These are phyloP conservation scores for Mortierella sp. DNA, from an alignment of 371 early-diverging fungal species.

Conservation along the genomic window DNA sequence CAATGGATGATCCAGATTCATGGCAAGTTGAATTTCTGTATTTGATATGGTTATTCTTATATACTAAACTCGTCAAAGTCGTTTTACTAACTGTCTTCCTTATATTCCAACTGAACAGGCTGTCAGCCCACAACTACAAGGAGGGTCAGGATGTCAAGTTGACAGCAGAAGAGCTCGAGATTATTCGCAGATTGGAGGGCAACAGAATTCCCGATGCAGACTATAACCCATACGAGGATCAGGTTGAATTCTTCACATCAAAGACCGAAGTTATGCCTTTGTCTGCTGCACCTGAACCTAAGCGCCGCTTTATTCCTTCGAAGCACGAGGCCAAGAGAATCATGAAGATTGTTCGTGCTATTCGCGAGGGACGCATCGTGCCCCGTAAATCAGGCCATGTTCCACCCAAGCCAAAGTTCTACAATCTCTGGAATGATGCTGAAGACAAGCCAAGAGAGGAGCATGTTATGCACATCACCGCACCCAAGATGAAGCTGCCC, in stretches of 20 bases:
- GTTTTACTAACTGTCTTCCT: background rate
- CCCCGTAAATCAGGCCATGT: constrained; percentile 73
- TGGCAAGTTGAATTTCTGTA: constrained; percentile 68
- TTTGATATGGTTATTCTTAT: background rate
- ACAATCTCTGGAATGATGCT: constrained; percentile 87
- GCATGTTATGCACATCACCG: constrained; percentile 86
- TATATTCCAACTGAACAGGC: constrained; percentile 58
- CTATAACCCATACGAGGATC: constrained; percentile 89
- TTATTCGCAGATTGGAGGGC: constrained; percentile 88
- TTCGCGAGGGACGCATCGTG: constrained; percentile 88
- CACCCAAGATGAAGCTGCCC: constrained; percentile 92
- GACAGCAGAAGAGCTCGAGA: constrained; percentile 90
- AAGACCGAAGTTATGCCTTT: constrained; percentile 85
- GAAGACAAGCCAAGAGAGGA: constrained; percentile 73
- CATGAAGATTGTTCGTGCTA: constrained; percentile 96
- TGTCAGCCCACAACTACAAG: constrained; percentile 84
- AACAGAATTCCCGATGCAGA: constrained; percentile 86
- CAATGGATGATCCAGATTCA: constrained; percentile 92
- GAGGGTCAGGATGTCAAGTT: constrained; percentile 87
- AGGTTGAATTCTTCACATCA: constrained; percentile 94
- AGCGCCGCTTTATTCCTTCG: constrained; percentile 95
- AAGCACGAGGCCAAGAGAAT: constrained; percentile 92
- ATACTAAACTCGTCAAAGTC: no score
- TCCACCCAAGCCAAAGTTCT: constrained; percentile 76
- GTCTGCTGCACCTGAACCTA: constrained; percentile 90